phyloP scores from a whole-genome alignment of 2,329 filamentous ascomycete genomes.

The Chrysoporthe puriensis region DNA sequence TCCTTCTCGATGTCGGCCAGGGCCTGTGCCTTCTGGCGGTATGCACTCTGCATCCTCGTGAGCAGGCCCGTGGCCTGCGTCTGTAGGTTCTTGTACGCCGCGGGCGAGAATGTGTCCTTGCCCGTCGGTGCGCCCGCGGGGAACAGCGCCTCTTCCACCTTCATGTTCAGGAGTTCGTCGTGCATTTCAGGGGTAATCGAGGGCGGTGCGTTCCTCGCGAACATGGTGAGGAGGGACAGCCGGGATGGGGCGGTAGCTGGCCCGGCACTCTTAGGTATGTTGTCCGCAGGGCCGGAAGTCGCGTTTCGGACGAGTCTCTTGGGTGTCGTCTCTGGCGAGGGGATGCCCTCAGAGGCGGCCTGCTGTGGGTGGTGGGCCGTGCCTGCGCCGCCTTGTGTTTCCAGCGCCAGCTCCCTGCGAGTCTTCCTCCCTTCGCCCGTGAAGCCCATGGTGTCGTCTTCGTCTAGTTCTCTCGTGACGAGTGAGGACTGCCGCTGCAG shows the following conservation, averaged over 20 bases:
- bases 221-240: constrained; percentile 38
- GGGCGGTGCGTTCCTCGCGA: constrained; percentile 29
- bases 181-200: constrained; percentile 38
- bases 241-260: constrained; percentile 31
- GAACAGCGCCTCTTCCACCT: constrained; percentile 59
- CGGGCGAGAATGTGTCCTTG: constrained; percentile 58
- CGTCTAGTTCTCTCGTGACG: constrained; percentile 27
- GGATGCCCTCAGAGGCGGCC: constrained; percentile 22
- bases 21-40: constrained; percentile 55
- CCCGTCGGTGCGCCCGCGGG: constrained; percentile 47
- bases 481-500: constrained; percentile 7
- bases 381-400: constrained; percentile 20
- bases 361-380: constrained; percentile 12
- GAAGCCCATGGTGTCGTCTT: constrained; percentile 44
- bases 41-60: constrained; percentile 60
- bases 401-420: constrained; percentile 32
- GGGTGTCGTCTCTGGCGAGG: constrained; percentile 40
- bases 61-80: constrained; percentile 60
- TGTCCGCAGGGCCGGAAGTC: constrained; percentile 32
- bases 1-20: constrained; percentile 57
- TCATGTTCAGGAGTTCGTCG: constrained; percentile 59
- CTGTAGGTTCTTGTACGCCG: constrained; percentile 65
- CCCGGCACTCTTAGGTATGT: constrained; percentile 19
- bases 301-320: constrained; percentile 34
- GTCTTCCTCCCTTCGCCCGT: constrained; percentile 45